Percentiles rank a stretch among this genome's conserved stretches.
These are phyloP conservation scores for Cladosporium phlei DNA, from an alignment of 2,329 filamentous ascomycete species.

Conservation along the genomic window DNA sequence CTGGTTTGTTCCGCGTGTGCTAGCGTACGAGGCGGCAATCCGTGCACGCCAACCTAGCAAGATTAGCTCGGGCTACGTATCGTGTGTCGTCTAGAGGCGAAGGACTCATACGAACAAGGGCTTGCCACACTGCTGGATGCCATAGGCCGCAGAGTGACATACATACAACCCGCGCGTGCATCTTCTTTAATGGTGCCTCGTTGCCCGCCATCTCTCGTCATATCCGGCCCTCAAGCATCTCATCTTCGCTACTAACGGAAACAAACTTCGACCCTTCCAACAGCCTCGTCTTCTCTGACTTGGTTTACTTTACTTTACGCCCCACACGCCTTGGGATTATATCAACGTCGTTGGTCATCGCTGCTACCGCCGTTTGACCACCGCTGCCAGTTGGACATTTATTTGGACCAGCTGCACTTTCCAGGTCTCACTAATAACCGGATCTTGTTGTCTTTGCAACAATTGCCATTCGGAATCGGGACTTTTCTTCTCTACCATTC, in stretches of 20 bases:
- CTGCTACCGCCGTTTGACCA: constrained; percentile 13
- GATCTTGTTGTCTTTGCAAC: constrained; percentile 9
- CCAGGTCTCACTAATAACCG: neutral
- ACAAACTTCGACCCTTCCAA: neutral
- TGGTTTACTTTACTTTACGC: constrained; percentile 7
- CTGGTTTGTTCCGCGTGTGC: constrained; percentile 9
- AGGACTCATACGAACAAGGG: constrained; percentile 14
- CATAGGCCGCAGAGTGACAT: constrained; percentile 8
- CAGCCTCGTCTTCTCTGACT: constrained; percentile 6
- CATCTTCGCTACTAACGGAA: constrained; percentile 1
- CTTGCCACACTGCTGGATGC: constrained; percentile 12
- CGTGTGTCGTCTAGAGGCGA: constrained; percentile 15
- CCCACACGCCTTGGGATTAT: constrained; percentile 13
- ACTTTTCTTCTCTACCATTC: constrained; percentile 2
- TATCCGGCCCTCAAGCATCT: constrained; percentile 10
- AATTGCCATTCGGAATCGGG: constrained; percentile 6
- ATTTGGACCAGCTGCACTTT: constrained; percentile 9
- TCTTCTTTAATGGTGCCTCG: constrained; percentile 6
- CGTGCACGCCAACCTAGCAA: constrained; percentile 14
- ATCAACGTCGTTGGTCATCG: constrained; percentile 14
- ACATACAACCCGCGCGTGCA: constrained; percentile 14
- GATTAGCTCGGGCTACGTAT: constrained; percentile 16
- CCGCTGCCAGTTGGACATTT: constrained; percentile 12
- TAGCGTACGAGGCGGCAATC: constrained; percentile 11
- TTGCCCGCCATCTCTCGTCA: constrained; percentile 11